phyloP scores from a whole-genome alignment of 2,329 filamentous ascomycete genomes.

The Cytospora paraplurivora region DNA sequence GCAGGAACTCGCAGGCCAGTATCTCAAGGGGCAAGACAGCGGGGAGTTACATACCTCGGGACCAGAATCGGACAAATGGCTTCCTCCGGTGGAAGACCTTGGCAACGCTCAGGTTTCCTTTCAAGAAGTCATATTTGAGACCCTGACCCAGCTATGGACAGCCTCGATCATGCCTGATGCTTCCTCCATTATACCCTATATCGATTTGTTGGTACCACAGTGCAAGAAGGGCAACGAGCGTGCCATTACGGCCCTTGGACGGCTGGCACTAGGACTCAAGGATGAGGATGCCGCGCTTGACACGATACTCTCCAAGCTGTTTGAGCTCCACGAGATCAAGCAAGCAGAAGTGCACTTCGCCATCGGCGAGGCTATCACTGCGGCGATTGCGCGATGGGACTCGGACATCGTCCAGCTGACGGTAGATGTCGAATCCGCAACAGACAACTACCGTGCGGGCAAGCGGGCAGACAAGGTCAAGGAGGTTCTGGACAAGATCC shows the following conservation, averaged over 20 bases:
- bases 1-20: constrained; percentile 9
- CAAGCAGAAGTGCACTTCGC: constrained; percentile 88
- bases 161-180: constrained; percentile 41
- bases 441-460: constrained; percentile 37
- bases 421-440: constrained; percentile 68
- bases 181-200: constrained; percentile 46
- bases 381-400: constrained; percentile 77
- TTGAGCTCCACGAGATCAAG: constrained; percentile 79
- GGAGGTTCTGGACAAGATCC: constrained; percentile 68
- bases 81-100: constrained; percentile 23
- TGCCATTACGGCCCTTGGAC: constrained; percentile 79
- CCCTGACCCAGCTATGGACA: constrained; percentile 50
- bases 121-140: constrained; percentile 48
- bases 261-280: constrained; percentile 66
- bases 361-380: constrained; percentile 84
- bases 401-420: constrained; percentile 76
- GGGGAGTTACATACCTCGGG: not conserved
- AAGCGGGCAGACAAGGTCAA: constrained; percentile 48
- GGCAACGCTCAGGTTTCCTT: constrained; percentile 6
- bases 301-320: constrained; percentile 67
- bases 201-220: constrained; percentile 64
- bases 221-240: constrained; percentile 81
- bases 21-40: constrained; percentile 5
- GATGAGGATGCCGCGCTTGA: constrained; percentile 40
- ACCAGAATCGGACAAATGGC: constrained; percentile 9